Percentiles rank a stretch among this genome's conserved stretches.
Conservation (phyloP, 495 filamentous ascomycete species). For the Bombardia bombarda region DNA sequence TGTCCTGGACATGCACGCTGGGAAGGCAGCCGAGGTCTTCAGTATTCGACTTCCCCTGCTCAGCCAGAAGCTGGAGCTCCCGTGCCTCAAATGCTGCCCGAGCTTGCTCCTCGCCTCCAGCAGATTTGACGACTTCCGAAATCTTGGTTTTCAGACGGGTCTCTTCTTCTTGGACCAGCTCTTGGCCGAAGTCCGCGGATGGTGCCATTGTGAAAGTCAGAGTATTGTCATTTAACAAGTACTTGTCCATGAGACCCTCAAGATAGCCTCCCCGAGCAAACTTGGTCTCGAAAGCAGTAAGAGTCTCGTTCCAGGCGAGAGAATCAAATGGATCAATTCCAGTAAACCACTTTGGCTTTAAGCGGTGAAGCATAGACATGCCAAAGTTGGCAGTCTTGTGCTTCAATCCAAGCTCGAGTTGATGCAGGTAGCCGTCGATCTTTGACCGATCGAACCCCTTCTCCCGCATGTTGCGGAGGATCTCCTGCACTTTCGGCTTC, state of each 20-base stretch:
- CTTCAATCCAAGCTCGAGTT: conserved; percentile 80
- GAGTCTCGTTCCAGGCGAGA: conserved; percentile 81
- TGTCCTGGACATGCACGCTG: conserved; percentile 78
- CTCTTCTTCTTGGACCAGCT: conserved; percentile 72
- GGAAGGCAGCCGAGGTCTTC: conserved; percentile 84
- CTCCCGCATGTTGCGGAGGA: conserved; percentile 53
- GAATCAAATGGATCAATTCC: conserved; percentile 87
- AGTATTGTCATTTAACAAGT: conserved; percentile 76
- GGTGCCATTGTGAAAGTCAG: conserved; percentile 95
- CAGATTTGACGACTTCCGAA: conserved; percentile 53
- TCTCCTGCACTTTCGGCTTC: conserved; percentile 60
- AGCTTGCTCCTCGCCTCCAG: conserved; percentile 64
- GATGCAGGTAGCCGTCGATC: conserved; percentile 87
- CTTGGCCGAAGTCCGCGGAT: conserved; percentile 59
- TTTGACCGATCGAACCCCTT: conserved; percentile 83
- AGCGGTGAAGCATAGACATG: conserved; percentile 77
- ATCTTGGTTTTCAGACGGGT: conserved; percentile 63
- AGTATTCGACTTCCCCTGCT: conserved; percentile 73
- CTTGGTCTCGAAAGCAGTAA: conserved; percentile 67
- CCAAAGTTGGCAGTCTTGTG: conserved; percentile 95
- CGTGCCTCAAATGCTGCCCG: conserved; percentile 58
- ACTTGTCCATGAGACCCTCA: conserved; percentile 79
- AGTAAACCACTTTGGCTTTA: conserved; percentile 90
- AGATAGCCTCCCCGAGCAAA: conserved; percentile 69
- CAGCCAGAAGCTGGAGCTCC: conserved; percentile 71